phyloP scores from a whole-genome alignment of 352 stramenopile species.

The Globisporangium solare region DNA sequence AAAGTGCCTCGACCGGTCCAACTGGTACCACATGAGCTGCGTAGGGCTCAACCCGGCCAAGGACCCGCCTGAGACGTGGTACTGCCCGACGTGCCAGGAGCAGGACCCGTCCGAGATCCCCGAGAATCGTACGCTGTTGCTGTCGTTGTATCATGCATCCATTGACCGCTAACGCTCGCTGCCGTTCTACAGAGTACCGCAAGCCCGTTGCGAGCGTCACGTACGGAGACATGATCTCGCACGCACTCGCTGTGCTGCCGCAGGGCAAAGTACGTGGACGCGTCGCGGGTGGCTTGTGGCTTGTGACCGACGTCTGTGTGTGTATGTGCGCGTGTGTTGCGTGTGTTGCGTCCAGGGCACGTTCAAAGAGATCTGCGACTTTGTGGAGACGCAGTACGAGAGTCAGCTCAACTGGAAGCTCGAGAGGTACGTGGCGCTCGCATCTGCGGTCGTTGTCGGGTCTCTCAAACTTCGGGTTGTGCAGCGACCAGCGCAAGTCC shows the following conservation, averaged over 20 bases:
- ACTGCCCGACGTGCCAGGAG: constrained; percentile 56
- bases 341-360: constrained; percentile 45
- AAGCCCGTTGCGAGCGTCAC: constrained; percentile 79
- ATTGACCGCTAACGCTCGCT: background rate
- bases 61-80: constrained; percentile 70
- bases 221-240: constrained; percentile 88
- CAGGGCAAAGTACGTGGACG: constrained; percentile 50
- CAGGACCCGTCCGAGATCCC: constrained; percentile 48
- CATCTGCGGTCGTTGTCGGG: no score
- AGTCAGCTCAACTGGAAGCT: constrained; percentile 90
- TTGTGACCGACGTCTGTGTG: background rate
- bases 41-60: constrained; percentile 46
- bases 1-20: constrained; percentile 68
- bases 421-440: no score
- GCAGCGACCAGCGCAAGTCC: constrained; percentile 77
- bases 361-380: constrained; percentile 89
- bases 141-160: background rate
- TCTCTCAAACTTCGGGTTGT: no score
- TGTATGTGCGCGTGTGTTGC: background rate
- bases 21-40: constrained; percentile 83
- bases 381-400: constrained; percentile 83
- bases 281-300: no score
- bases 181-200: constrained; percentile 46
- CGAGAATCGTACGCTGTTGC: constrained; percentile 55
- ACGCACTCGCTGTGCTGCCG: constrained; percentile 62